phyloP scores from a whole-genome alignment of 257 asterid genomes.

The Salvia rosmarinus region DNA sequence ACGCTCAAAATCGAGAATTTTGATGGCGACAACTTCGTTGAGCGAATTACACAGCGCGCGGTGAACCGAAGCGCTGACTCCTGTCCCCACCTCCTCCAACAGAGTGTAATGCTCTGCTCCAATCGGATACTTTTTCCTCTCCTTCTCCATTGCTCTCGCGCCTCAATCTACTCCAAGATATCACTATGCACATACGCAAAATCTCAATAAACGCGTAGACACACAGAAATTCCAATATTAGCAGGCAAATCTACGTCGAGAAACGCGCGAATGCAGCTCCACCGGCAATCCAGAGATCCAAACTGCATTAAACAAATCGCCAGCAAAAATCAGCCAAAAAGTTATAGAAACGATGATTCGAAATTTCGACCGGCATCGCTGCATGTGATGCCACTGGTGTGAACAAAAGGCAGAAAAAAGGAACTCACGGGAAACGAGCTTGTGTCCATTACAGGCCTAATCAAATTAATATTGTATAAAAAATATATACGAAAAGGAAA shows the following conservation, averaged over 20 bases:
- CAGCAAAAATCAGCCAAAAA: slow-evolving; percentile 22
- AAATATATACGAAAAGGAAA: neutral
- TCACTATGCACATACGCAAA: slow-evolving; percentile 5
- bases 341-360: neutral
- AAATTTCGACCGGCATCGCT: slow-evolving; percentile 23
- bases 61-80: slow-evolving; percentile 92
- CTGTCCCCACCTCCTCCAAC: slow-evolving; percentile 86
- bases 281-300: slow-evolving; percentile 40
- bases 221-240: neutral
- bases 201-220: slow-evolving; percentile 13
- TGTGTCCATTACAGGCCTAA: slow-evolving; percentile 36
- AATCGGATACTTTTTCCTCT: slow-evolving; percentile 88
- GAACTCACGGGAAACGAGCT: slow-evolving; percentile 50
- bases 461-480: slow-evolving; percentile 1
- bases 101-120: slow-evolving; percentile 80
- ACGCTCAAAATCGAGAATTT: slow-evolving; percentile 93
- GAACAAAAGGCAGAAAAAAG: slow-evolving; percentile 31
- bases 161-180: slow-evolving; percentile 15
- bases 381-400: slow-evolving; percentile 42
- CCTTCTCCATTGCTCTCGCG: slow-evolving; percentile 52
- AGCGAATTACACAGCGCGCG: slow-evolving; percentile 77
- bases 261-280: slow-evolving; percentile 45
- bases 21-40: slow-evolving; percentile 77
- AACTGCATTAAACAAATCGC: slow-evolving; percentile 39
- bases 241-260: slow-evolving; percentile 39